phyloP scores from a whole-genome alignment of 1,139 yeast genomes.

The Scheffersomyces segobiensis region DNA sequence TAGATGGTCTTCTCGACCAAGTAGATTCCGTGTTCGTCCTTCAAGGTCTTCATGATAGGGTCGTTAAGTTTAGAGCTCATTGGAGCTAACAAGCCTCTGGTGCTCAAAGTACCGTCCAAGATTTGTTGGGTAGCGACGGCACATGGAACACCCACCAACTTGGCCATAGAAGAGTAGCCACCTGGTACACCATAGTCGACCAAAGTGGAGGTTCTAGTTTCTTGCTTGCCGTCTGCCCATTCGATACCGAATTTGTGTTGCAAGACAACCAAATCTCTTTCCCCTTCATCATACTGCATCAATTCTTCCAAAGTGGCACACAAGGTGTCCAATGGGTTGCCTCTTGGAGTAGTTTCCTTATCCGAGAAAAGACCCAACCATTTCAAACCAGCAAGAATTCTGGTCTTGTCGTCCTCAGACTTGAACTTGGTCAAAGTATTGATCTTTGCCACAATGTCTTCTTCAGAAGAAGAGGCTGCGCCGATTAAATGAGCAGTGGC shows the following conservation, averaged over 20 bases:
- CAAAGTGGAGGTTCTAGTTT: slow-evolving; percentile 91
- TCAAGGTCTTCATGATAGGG: slow-evolving; percentile 87
- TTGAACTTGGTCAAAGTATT: slow-evolving; percentile 79
- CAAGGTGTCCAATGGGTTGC: slow-evolving; percentile 91
- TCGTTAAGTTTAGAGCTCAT: slow-evolving; percentile 86
- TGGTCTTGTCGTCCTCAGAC: slow-evolving; percentile 76
- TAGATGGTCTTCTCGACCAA: slow-evolving; percentile 78
- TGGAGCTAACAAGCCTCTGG: slow-evolving; percentile 85
- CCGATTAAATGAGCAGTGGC: slow-evolving; percentile 79
- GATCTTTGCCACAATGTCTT: slow-evolving; percentile 74
- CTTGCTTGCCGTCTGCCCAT: slow-evolving; percentile 90
- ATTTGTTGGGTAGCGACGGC: slow-evolving; percentile 92
- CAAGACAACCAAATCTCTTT: slow-evolving; percentile 90
- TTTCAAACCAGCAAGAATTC: slow-evolving; percentile 83
- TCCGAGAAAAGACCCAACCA: slow-evolving; percentile 94
- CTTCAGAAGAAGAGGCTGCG: slow-evolving; percentile 66
- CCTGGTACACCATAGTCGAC: slow-evolving; percentile 92
- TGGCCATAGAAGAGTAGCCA: slow-evolving; percentile 98
- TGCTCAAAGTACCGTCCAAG: slow-evolving; percentile 72
- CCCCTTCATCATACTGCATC: slow-evolving; percentile 96
- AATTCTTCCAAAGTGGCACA: slow-evolving; percentile 94
- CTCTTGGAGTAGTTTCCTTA: slow-evolving; percentile 77
- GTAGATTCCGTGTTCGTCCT: slow-evolving; percentile 85
- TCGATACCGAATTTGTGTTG: slow-evolving; percentile 98
- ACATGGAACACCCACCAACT: slow-evolving; percentile 97